Evolutionary conservation across 2,329 filamentous ascomycete species (phyloP).

Genomic region (Cladorrhinum sp.): DNA sequence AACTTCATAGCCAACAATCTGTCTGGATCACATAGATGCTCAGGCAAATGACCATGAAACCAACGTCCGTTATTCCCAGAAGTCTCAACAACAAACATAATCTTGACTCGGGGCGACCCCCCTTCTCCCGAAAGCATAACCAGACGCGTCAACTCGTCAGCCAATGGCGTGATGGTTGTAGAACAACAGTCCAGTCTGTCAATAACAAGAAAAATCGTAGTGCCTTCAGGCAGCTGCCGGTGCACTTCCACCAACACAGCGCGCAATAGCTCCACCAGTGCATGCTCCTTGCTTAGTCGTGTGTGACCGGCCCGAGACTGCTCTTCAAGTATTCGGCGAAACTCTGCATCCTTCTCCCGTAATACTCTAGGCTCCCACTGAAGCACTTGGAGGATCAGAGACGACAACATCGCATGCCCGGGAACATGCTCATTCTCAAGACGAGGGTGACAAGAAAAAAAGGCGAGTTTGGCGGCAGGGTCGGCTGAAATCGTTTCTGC

Average conservation of each 20-base stretch:
- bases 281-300: neutral
- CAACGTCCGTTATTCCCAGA: neutral
- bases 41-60: neutral
- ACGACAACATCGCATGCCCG: neutral
- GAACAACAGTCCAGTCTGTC: constrained; percentile 7
- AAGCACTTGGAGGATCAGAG: neutral
- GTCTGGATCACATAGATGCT: neutral
- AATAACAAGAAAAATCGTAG: constrained; percentile 3
- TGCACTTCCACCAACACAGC: constrained; percentile 1
- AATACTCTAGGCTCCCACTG: constrained; percentile 3
- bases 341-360: constrained; percentile 1
- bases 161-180: neutral
- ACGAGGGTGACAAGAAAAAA: constrained; percentile 6
- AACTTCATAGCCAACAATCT: neutral
- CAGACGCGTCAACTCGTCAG: constrained; percentile 1
- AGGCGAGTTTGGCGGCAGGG: neutral
- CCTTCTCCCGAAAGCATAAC: neutral
- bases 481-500: neutral
- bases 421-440: neutral
- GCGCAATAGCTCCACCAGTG: neutral
- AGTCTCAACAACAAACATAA: constrained; percentile 4
- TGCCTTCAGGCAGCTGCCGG: neutral
- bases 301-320: neutral
- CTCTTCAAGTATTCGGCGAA: neutral
- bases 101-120: neutral